A percentile compares a stretch with the other conserved stretches of the same genome.
Conservation (phyloP, 441 rosid species). For the Brassica balearica region DNA sequence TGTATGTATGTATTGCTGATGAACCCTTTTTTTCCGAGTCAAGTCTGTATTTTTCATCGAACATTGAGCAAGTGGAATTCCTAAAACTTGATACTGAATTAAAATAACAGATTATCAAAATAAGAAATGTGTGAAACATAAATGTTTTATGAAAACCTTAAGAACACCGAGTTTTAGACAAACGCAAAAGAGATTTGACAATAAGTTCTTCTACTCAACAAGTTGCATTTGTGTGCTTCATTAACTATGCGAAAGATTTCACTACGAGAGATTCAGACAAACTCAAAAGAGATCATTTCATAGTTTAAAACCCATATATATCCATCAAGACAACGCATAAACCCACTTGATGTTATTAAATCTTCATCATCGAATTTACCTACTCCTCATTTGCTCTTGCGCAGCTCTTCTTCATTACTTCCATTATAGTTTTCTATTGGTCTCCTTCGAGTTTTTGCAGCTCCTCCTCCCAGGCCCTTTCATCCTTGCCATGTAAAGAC, state of each 20-base stretch:
- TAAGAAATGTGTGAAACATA: too few species aligned
- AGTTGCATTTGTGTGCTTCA: not conserved
- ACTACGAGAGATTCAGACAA: too few species aligned
- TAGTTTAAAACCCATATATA: not conserved
- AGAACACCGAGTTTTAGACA: too few species aligned
- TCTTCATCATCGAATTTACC: not conserved
- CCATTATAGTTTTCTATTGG: not conserved
- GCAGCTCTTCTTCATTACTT: conserved; percentile 2
- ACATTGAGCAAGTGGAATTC: too few species aligned
- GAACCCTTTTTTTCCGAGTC: too few species aligned
- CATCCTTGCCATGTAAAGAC: conserved; percentile 12
- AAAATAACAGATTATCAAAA: too few species aligned
- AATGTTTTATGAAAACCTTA: too few species aligned
- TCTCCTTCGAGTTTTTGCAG: conserved; percentile 28
- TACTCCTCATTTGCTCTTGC: not conserved
- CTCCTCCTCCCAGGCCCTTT: not conserved
- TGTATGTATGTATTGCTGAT: too few species aligned
- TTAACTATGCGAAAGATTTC: not conserved
- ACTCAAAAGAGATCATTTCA: not conserved
- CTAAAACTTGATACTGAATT: too few species aligned
- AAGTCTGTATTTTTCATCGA: too few species aligned
- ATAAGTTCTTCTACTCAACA: too few species aligned
- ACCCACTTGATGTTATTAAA: not conserved
- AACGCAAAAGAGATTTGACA: too few species aligned
- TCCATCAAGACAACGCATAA: not conserved